Evolutionary conservation across 2,329 filamentous ascomycete species (phyloP), one percentile per base, ranked within the genome.

Genomic region (Pseudophaeomoniella oleicola): DNA sequence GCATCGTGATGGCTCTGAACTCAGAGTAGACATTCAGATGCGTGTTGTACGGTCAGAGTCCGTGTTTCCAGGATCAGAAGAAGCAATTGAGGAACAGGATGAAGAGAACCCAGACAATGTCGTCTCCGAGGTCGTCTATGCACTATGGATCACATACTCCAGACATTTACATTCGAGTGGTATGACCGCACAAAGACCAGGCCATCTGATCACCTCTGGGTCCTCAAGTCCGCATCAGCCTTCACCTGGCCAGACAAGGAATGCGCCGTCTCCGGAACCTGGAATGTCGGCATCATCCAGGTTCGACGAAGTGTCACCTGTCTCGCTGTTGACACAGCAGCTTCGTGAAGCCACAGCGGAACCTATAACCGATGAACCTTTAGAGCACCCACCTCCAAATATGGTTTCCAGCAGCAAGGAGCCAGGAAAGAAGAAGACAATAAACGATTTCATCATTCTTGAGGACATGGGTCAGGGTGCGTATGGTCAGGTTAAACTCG

Each of bases 391-490:
- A 10, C 44, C 44, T 12, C 47, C 44, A 2, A 37, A 50, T 13
- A 41, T 44, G 15, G 19, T 22, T 15, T 32, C 48, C 4, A 54
- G 50, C 32, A 19, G 35, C 19, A 49, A 52, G 19, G 55, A 60
- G 17, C 40, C 46, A 4, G 62, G 44, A 42, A 64, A 47, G 53
- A 94, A 92, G 62, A 90, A 90, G 58, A 78, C 74, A 1, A 96
- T 98, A 44, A 69, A 80, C 37, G 86, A 94, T 54, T 98, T 94
- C 55, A 70, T 78, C 30, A 88, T 98, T 41, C 66, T 98, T 10
- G 90, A 98, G 59, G 90, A 98, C 42, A 96, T 98, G 88, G 90
- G 90, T 3, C 86, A 94, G 60, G 90, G 90, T 30, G 90, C 90
- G 1, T 98, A 98, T 54, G 90, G 90, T 2, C 88, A 98, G 59